Evolutionary conservation across 768 basidiomycete species (phyloP).

Genomic region (Rhizopogon salebrosus): DNA sequence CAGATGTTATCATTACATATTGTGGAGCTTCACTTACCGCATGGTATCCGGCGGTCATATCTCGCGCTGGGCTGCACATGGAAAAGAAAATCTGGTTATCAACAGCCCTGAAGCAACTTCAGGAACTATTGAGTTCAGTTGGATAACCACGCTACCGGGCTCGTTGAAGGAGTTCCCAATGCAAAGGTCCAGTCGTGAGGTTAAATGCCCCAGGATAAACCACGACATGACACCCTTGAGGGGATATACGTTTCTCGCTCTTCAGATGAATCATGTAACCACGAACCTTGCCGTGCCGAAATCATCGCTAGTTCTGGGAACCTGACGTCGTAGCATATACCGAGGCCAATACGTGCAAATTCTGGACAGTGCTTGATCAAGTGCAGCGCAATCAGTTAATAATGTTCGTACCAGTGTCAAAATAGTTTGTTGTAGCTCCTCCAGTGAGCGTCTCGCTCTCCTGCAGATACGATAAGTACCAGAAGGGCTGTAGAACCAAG

Average conservation of each 20-base stretch:
- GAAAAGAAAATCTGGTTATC: conserved; percentile 97
- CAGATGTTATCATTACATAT: not conserved
- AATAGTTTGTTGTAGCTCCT: conserved; percentile 67
- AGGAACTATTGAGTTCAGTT: not conserved
- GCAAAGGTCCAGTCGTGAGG: conserved; percentile 88
- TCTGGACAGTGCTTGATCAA: conserved; percentile 37
- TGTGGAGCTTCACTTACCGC: conserved; percentile 49
- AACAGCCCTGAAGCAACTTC: conserved; percentile 56
- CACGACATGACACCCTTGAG: conserved; percentile 75
- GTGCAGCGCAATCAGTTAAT: not conserved
- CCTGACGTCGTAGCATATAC: conserved; percentile 94
- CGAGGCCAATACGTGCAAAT: conserved; percentile 96
- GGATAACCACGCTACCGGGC: conserved; percentile 48
- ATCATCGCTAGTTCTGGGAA: conserved; percentile 94
- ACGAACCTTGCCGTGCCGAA: conserved; percentile 75
- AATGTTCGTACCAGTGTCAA: conserved; percentile 71
- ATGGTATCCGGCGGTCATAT: conserved; percentile 78
- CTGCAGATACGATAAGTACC: conserved; percentile 32
- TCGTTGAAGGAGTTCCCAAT: conserved; percentile 91
- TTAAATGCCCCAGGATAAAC: conserved; percentile 97
- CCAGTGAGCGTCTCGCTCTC: conserved; percentile 86
- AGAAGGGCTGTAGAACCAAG: not conserved
- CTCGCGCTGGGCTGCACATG: conserved; percentile 94
- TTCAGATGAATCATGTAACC: not conserved
- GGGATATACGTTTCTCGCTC: not conserved